Evolutionary conservation across 768 basidiomycete species (phyloP), one percentile per base, ranked within the genome.

Genomic region (Pleurotus citrinopileatus): DNA sequence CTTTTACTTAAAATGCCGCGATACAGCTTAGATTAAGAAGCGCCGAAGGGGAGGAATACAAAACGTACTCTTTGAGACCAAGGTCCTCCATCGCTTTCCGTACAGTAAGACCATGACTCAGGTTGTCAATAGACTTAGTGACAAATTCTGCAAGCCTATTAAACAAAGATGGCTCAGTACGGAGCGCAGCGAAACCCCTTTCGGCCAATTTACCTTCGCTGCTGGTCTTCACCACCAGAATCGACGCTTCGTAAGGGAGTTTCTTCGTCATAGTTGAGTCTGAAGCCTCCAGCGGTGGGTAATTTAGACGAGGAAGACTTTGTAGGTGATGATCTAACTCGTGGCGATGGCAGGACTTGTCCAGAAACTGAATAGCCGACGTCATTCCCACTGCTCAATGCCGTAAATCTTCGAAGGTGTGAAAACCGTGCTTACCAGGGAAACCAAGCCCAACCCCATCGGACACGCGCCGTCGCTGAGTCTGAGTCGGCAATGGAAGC

Each of bases 81-180:
- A 87, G 73, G 15, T 76, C 73, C 34, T 78, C 66, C 74, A 81
- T 77, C 0, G 81, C 82, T 15, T 71, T 71, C 55, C 74, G 67
- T 4, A 84, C 81, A 0, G 78, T 76, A 25, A 83, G 61, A 9
- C 77, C 79, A 52, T 82, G 74, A 37, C 76, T 76, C 0, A 78
- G 67, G 48, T 82, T 84, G 54, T 86, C 81, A 25, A 87, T 82
- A 1, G 79, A 73, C 48, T 64, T 74, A 2, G 81, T 78, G 2
- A 87, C 82, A 55, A 87, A 87, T 40, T 84, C 82, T 2, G 79
- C 80, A 65, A 87, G 67, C 53, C 85, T 86, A 58, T 20, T 43
- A 50, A 55, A 37, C 47, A 42, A 47, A 10, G n/a, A 10, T 37
- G 42, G 32, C 26, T 37, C 27, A 43, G 28, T 27, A 40, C n/a